These are phyloP conservation scores for Trichoderma atrobrunneum DNA, from an alignment of 2,329 filamentous ascomycete species.

Conservation along the genomic window DNA sequence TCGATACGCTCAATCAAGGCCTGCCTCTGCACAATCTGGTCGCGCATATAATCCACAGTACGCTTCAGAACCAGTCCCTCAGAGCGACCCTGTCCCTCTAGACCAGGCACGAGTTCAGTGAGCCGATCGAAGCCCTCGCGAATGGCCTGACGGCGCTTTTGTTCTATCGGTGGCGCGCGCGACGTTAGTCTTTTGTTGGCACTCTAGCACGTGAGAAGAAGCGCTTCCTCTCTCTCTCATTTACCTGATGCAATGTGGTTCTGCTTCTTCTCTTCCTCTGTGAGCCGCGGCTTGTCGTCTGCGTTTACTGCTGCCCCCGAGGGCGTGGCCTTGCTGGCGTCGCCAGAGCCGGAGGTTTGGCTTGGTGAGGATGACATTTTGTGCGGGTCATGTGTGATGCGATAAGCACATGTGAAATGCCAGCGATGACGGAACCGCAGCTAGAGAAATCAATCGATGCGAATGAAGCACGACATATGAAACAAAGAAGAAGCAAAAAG, in stretches of 20 bases:
- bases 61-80: conserved; percentile 78
- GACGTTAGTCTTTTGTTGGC: conserved; percentile 20
- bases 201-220: neutral
- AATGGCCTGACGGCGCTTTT: conserved; percentile 60
- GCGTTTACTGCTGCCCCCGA: conserved; percentile 18
- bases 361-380: conserved; percentile 33
- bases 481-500: neutral
- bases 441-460: neutral
- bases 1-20: conserved; percentile 58
- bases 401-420: neutral
- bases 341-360: conserved; percentile 27
- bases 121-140: conserved; percentile 80
- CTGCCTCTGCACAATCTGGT: conserved; percentile 58
- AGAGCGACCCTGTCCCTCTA: conserved; percentile 79
- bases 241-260: conserved; percentile 55
- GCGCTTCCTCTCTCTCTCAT: conserved; percentile 4
- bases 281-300: conserved; percentile 51
- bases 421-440: neutral
- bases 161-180: conserved; percentile 31
- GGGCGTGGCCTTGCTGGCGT: conserved; percentile 16
- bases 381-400: neutral
- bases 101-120: conserved; percentile 74
- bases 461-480: neutral
- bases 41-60: conserved; percentile 63
- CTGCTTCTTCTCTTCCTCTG: conserved; percentile 54